Base-by-base conservation (phyloP, 768 basidiomycete species). In the Calocybe indica region DNA sequence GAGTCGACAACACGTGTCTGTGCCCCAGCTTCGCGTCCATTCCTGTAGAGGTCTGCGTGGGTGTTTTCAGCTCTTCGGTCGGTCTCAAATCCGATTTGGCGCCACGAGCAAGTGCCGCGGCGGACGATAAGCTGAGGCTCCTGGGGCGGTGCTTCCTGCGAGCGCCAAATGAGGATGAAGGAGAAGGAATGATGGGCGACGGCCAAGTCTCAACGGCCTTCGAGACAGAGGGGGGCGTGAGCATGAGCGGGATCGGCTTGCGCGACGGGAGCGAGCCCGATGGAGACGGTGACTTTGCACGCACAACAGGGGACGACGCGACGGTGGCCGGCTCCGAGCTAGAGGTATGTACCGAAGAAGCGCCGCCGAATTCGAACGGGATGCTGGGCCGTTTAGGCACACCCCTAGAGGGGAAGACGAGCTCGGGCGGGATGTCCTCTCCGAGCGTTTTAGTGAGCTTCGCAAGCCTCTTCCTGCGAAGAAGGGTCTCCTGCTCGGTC, bases 401-500 rank as follows among this genome's bases (percentile, higher is more conserved):
- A 13, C 35, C 5, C 1, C 7, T 10, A 31, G 40, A 44, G 7
- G 68, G 55, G 32, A 70, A 64, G 38, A 80, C 67, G 31, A 80
- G 71, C 48, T 77, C 75, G 1, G 70, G 53, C 12, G 78, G 78
- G 10, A 80, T 61, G 45, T 67, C 69, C 58, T 78, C 78, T 33
- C 78, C 78, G 5, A 80, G 67, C 31, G 75, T 75, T 11, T 76
- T 72, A 1, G 64, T 58, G 29, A 80, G 72, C 61, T 78, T 78
- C 10, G 72, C 75, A 62, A 80, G 69, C 37, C 71, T 59, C 35
- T 53, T 60, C 12, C 57, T 68, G 42, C 65, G 70, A 33, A 70
- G 57, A 37, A 22, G 22, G 22, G 22, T 22, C 22, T 22, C 22
- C 22, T 22, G 22, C 22, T 22, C 22, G 22, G 22, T 22, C 22